Evolutionary conservation across 306 rosid species (phyloP), one percentile per base, ranked within the genome.

Genomic region (Vicia faba): DNA sequence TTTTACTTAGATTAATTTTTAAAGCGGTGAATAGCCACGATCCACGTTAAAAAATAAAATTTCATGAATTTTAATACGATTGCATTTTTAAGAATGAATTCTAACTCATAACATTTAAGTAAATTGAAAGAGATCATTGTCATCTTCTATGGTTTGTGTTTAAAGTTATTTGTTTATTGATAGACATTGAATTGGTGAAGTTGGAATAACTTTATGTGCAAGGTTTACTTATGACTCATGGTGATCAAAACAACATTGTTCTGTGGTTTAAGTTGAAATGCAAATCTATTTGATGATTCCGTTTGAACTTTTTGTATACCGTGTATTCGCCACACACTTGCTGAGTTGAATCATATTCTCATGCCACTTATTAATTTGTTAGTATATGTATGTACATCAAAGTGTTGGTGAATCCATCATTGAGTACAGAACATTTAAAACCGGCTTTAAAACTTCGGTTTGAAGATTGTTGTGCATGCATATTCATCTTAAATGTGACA

Each of bases 261-360:
- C 12, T 29, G 6, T 36, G 9, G 58, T 20, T 23, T 2, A 51
- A 51, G 15, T 51, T 10, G 58, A 59, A 59, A 15, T 31, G 62
- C 70, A 29, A 55, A 15, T 74, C 11, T 43, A 11, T 16, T 69
- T 19, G 10, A 66, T 13, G 31, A 61, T 68, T 61, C 77, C 26
- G 33, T 66, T 16, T 15, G 8, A 8, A n/a, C 36, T 20, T 59
- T 39, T 28, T 35, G 61, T 50, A 28, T 59, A 45, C 66, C 82
- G 78, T 59, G 85, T 81, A 66, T 74, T 65, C 86, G 75, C 73
- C 26, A 56, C 64, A 67, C 38, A 53, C 72, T 71, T 16, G 11
- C 1, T 7, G 29, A 68, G 59, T 51, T 53, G 64, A 69, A 58
- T 69, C 65, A 35, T 41, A 26, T 73, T 63, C 67, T 61, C 20